Base-by-base conservation (phyloP, 257 asterid species). In the Linderniella brevidens region DNA sequence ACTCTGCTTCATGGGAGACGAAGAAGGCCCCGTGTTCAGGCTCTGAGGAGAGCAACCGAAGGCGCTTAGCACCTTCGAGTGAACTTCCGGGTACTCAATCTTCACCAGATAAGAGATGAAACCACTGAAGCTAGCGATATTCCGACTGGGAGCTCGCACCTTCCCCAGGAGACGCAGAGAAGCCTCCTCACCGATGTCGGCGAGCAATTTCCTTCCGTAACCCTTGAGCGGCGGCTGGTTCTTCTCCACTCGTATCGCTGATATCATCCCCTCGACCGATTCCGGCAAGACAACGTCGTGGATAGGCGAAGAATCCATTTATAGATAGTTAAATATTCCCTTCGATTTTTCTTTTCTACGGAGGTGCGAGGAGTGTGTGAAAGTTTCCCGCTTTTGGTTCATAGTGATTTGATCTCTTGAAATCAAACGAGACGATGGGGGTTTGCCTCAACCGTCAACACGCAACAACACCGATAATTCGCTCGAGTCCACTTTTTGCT, bases 181-280 rank as follows among this genome's bases (percentile, higher is more conserved):
- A 35, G 54, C 60, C 3, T 42, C 53, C 43, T 67, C 81, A 7
- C 81, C 81, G 2, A 69, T 57, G 9, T 50, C 46, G 0, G 42
- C 53, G 8, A 77, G 66, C 49, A 52, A 48, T 37, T 13, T 53
- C 12, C 78, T 55, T 0, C 66, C 60, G n/a, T 13, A 17, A 3
- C 15, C 35, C 16, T 49, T 56, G 8, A 62, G 56, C 0, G 58
- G 56, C 3, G 43, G 53, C 44, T 62, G 65, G 11, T 41, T 3
- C 48, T 67, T 64, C 3, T 57, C 57, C 17, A 5, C 4, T 54
- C 78, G 54, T 25, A 76, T 61, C 19, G 8, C 48, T 11, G 13
- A 5, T 0, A 76, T 36, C 40, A 51, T 19, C 17, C 4, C 3
- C 19, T 63, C 73, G 32, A 75, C 79, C 4, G 61, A 11, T 5